These are phyloP conservation scores for Thermomucor indicae-seudaticae DNA, from an alignment of 371 early-diverging fungal species.

Conservation along the genomic window DNA sequence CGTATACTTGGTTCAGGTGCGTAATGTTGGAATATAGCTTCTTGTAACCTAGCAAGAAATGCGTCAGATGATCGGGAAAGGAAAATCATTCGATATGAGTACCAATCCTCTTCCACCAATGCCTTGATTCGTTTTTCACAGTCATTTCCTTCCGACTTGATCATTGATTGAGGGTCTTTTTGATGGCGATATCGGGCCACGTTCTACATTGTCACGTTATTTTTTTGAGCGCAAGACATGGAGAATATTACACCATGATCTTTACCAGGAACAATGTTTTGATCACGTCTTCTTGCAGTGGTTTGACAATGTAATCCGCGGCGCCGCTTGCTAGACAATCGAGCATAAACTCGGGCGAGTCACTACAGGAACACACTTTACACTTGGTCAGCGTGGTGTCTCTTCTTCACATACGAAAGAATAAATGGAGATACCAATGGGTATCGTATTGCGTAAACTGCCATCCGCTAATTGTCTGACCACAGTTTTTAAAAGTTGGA, in stretches of 20 bases:
- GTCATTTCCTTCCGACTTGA: neutral
- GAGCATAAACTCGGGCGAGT: constrained; percentile 36
- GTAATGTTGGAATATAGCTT: constrained; percentile 15
- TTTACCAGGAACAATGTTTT: constrained; percentile 56
- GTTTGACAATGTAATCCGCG: constrained; percentile 55
- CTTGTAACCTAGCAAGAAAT: constrained; percentile 10
- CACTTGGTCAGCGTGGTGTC: neutral
- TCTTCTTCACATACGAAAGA: neutral
- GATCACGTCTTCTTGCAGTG: constrained; percentile 39
- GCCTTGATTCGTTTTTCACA: constrained; percentile 33
- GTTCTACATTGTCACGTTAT: constrained; percentile 10
- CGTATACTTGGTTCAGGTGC: constrained; percentile 7
- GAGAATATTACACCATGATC: neutral
- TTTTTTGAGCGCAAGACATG: neutral
- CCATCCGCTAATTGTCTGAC: constrained; percentile 1
- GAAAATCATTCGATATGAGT: too few relatives aligned
- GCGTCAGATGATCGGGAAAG: too few relatives aligned
- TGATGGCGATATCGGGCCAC: neutral
- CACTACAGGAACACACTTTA: constrained; percentile 28
- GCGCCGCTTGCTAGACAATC: constrained; percentile 49
- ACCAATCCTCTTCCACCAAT: constrained; percentile 25
- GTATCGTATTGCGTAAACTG: constrained; percentile 4
- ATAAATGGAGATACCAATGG: constrained; percentile 12
- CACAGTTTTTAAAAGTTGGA: constrained; percentile 2
- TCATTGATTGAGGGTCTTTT: neutral